Conservation (phyloP, 108 stramenopile species). For the Cyclotella kingstonii region DNA sequence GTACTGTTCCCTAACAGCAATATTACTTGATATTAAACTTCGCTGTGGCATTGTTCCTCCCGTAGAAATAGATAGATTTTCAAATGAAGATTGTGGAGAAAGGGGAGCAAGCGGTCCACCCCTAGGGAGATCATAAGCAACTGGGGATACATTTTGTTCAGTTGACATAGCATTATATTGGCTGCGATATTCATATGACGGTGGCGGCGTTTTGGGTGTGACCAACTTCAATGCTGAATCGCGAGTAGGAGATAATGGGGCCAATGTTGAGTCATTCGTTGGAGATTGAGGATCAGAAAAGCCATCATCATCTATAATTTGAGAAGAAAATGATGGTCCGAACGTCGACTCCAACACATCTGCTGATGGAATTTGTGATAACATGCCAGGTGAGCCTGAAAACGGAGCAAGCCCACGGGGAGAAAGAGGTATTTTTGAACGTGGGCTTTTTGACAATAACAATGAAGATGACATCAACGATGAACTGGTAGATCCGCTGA, state of each 20-base stretch:
- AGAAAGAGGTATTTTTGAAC: conserved; percentile 36
- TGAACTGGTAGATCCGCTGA: conserved; percentile 9
- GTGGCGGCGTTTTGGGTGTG: conserved; percentile 39
- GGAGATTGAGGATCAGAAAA: conserved; percentile 11
- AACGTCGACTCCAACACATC: conserved; percentile 50
- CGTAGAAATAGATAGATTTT: conserved; percentile 34
- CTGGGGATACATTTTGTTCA: conserved; percentile 18
- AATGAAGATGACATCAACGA: conserved; percentile 8
- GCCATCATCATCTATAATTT: conserved; percentile 31
- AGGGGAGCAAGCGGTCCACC: conserved; percentile 39
- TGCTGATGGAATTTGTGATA: conserved; percentile 31
- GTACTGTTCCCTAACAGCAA: conserved; percentile 54
- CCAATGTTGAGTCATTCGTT: neutral
- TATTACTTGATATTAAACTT: conserved; percentile 36
- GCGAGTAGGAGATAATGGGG: conserved; percentile 39
- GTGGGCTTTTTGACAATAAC: conserved; percentile 32
- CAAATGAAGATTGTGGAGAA: conserved; percentile 38
- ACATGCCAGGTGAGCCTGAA: neutral
- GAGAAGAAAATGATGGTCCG: conserved; percentile 53
- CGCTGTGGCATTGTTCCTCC: conserved; percentile 33
- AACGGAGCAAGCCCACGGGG: conserved; percentile 13
- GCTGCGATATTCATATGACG: conserved; percentile 10
- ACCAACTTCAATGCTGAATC: conserved; percentile 5
- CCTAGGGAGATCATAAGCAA: too few species aligned
- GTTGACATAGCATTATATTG: too few species aligned